Evolutionary conservation across 2,329 filamentous ascomycete genomes (phyloP).

Genomic region (Ophiocordyceps unilateralis): DNA sequence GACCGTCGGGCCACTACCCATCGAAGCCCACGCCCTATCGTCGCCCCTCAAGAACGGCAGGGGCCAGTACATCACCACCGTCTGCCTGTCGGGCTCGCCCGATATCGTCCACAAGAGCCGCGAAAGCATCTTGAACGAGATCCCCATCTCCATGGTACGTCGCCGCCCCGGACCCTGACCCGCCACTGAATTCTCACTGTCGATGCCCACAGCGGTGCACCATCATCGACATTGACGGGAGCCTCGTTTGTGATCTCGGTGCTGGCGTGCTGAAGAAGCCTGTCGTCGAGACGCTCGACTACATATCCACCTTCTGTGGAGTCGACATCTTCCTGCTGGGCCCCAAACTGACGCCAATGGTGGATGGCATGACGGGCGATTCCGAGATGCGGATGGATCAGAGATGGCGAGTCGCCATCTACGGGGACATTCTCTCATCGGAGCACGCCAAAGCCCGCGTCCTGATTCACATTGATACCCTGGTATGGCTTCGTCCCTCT

Average conservation of each 20-base stretch:
- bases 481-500: constrained; percentile 32
- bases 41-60: constrained; percentile 58
- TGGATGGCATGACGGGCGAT: constrained; percentile 58
- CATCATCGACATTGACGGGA: constrained; percentile 82
- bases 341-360: constrained; percentile 69
- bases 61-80: constrained; percentile 60
- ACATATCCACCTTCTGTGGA: constrained; percentile 73
- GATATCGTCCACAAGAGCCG: constrained; percentile 82
- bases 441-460: constrained; percentile 95
- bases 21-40: constrained; percentile 71
- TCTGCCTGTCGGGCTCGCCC: constrained; percentile 75
- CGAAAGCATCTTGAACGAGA: constrained; percentile 79
- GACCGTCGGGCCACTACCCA: constrained; percentile 49
- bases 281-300: constrained; percentile 72
- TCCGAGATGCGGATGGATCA: constrained; percentile 74
- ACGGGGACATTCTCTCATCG: constrained; percentile 83
- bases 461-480: constrained; percentile 90
- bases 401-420: constrained; percentile 82
- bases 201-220: constrained; percentile 48
- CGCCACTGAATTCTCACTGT: constrained; percentile 2
- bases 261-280: constrained; percentile 53
- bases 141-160: constrained; percentile 72
- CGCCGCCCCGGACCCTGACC: neutral
- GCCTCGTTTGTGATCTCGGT: constrained; percentile 62
- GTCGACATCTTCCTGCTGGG: constrained; percentile 94